Evolutionary conservation across 192 early-diverging fungal species (phyloP).

Genomic region (Coemansia sp.): DNA sequence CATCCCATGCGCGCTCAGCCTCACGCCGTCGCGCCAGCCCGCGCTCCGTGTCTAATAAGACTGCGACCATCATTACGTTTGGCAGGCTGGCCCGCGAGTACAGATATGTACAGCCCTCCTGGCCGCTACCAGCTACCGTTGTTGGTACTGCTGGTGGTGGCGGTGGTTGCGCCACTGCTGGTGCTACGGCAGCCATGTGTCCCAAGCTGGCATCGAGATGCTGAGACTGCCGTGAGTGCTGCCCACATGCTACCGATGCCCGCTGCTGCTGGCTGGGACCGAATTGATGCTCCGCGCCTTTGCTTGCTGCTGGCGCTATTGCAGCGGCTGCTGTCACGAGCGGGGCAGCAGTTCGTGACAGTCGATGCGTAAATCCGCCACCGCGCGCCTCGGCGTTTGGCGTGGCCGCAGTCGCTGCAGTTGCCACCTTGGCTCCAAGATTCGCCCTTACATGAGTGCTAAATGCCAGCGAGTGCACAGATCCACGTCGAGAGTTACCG

Average conservation of each 20-base stretch:
- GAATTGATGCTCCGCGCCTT: constrained; percentile 7
- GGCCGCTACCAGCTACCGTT: constrained; percentile 14
- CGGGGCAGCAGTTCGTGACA: constrained; percentile 15
- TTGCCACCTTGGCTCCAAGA: constrained; percentile 5
- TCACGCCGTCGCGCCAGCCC: constrained; percentile 39
- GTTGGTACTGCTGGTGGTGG: constrained; percentile 5
- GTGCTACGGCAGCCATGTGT: background rate
- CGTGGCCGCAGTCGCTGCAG: constrained; percentile 4
- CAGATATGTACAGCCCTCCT: constrained; percentile 45
- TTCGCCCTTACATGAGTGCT: constrained; percentile 40
- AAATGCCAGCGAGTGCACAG: constrained; percentile 38
- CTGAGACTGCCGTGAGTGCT: constrained; percentile 8
- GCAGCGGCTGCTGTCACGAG: constrained; percentile 3
- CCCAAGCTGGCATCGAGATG: background rate
- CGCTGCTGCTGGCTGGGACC: constrained; percentile 10
- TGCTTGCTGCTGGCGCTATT: background rate
- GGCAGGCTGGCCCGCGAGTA: constrained; percentile 47
- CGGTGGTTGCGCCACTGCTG: background rate
- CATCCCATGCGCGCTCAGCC: constrained; percentile 44
- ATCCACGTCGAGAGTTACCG: constrained; percentile 10
- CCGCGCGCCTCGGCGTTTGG: constrained; percentile 8
- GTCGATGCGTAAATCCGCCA: constrained; percentile 20
- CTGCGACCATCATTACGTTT: constrained; percentile 38
- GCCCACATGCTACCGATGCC: constrained; percentile 4
- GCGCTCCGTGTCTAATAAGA: constrained; percentile 40